Evolutionary conservation across 495 filamentous ascomycete species (phyloP).

Genomic region (Apiosordaria backusii): DNA sequence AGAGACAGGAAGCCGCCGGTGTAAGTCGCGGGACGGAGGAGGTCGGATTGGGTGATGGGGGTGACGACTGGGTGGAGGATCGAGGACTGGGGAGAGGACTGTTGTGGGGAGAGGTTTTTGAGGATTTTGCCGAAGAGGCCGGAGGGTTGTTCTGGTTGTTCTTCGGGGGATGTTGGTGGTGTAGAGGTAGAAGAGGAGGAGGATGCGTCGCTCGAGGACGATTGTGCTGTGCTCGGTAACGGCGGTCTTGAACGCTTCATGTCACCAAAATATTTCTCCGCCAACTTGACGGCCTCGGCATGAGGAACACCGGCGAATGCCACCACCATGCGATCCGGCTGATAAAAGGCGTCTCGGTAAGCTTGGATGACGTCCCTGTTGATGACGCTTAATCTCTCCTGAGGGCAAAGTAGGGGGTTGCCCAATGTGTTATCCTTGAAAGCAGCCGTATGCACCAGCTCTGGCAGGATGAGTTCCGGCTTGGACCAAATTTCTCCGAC

Average conservation of each 20-base stretch:
- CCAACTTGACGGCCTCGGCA: conserved; percentile 69
- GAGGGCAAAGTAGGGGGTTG: conserved; percentile 87
- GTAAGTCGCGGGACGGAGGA: conserved; percentile 71
- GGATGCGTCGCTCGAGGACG: conserved; percentile 45
- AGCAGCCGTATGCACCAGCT: conserved; percentile 90
- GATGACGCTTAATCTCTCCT: conserved; percentile 75
- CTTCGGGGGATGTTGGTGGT: conserved; percentile 34
- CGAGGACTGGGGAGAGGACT: conserved; percentile 58
- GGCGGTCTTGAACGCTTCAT: conserved; percentile 52
- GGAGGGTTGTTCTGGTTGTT: conserved; percentile 41
- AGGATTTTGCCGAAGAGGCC: conserved; percentile 77
- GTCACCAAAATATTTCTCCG: conserved; percentile 84
- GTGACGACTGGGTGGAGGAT: conserved; percentile 41
- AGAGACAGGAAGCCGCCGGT: conserved; percentile 90
- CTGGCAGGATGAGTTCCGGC: conserved; percentile 92
- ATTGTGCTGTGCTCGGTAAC: conserved; percentile 35
- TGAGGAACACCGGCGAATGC: conserved; percentile 93
- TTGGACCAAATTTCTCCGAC: conserved; percentile 97
- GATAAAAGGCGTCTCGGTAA: conserved; percentile 81
- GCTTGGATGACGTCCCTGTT: conserved; percentile 67
- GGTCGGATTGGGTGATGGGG: conserved; percentile 52
- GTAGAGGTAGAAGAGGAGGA: conserved; percentile 42
- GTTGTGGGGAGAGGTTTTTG: conserved; percentile 71
- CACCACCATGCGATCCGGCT: conserved; percentile 85
- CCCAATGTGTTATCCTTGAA: conserved; percentile 94